Conservation (phyloP, 31 red algal species). For the Odonthalia washingtoniensis region DNA sequence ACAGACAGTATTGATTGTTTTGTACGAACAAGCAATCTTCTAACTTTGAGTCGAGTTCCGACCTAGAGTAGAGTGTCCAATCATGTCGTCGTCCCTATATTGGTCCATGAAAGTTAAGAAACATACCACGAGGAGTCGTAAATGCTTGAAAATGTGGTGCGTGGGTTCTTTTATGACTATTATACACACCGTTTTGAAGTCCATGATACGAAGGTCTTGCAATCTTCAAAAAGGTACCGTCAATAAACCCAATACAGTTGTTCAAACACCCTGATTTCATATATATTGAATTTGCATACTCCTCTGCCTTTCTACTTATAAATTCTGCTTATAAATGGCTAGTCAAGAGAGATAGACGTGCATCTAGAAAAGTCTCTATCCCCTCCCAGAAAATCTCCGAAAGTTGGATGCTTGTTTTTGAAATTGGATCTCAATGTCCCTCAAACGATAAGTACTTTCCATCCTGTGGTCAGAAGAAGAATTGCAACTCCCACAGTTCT, state of each 20-base stretch:
- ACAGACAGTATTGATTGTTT: neutral
- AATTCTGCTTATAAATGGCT: no score
- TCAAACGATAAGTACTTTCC: no score
- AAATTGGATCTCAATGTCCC: no score
- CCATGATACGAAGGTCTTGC: neutral
- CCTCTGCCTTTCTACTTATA: no score
- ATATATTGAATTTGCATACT: no score
- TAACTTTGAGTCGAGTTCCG: neutral
- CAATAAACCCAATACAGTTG: neutral
- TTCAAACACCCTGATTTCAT: neutral
- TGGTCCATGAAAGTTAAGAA: neutral
- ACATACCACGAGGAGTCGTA: neutral
- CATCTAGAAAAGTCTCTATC: no score
- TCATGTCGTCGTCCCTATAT: constrained; percentile 2
- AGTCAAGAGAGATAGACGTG: no score
- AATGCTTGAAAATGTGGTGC: constrained; percentile 7
- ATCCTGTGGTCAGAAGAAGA: no score
- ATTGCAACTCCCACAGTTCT: no score
- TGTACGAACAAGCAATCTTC: neutral
- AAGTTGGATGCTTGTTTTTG: no score
- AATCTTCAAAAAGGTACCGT: neutral
- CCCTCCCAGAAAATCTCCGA: no score
- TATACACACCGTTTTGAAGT: constrained; percentile 1
- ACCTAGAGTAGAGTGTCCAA: neutral
- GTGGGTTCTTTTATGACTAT: constrained; percentile 4